Evolutionary conservation across 2,329 filamentous ascomycete genomes (phyloP).

Genomic region (Penicillium sp.): DNA sequence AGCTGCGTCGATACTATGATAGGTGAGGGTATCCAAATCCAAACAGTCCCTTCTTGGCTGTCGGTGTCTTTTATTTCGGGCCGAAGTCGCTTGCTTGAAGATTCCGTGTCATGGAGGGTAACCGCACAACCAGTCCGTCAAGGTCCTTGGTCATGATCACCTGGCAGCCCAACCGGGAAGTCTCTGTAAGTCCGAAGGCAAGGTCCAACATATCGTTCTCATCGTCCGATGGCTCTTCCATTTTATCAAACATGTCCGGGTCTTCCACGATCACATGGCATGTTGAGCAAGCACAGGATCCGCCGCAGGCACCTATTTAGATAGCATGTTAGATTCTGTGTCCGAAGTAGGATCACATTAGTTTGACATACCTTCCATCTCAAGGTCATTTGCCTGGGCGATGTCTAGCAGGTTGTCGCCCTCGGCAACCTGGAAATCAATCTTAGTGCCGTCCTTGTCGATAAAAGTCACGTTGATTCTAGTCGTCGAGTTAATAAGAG

Average conservation of each 20-base stretch:
- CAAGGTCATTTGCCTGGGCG: constrained; percentile 87
- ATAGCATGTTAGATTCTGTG: constrained; percentile 1
- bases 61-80: constrained; percentile 38
- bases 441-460: constrained; percentile 76
- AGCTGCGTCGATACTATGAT: background rate
- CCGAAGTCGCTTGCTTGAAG: constrained; percentile 90
- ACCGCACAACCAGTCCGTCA: constrained; percentile 76
- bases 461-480: constrained; percentile 89
- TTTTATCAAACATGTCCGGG: constrained; percentile 70
- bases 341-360: background rate
- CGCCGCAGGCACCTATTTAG: constrained; percentile 73
- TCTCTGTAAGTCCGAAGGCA: constrained; percentile 86
- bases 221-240: constrained; percentile 72
- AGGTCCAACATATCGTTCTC: constrained; percentile 90
- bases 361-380: constrained; percentile 76
- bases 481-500: constrained; percentile 7
- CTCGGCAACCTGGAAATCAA: constrained; percentile 73
- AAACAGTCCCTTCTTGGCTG: constrained; percentile 6
- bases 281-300: constrained; percentile 87
- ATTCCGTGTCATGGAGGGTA: constrained; percentile 94
- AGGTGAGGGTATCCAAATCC: background rate
- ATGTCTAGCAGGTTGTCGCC: constrained; percentile 95
- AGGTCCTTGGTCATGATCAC: constrained; percentile 87
- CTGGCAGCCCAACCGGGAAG: constrained; percentile 78
- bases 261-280: constrained; percentile 84